Percentiles rank a stretch among this genome's conserved stretches.
phyloP scores from a whole-genome alignment of 768 basidiomycete genomes.

The Rhizopogon roseolus region DNA sequence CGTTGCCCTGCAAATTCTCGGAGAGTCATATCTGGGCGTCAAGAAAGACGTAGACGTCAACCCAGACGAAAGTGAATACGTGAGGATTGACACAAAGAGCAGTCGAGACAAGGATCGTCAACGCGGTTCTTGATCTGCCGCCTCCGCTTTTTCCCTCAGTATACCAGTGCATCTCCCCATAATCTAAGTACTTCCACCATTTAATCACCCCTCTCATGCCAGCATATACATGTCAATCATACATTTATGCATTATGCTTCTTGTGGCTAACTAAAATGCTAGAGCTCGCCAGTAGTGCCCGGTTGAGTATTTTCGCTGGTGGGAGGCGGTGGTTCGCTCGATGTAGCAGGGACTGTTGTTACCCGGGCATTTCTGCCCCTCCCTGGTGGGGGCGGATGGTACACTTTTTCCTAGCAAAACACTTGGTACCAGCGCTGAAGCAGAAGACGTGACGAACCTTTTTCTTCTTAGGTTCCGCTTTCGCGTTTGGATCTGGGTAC shows the following conservation, averaged over 20 bases:
- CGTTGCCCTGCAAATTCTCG: slow-evolving; percentile 77
- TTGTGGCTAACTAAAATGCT: not conserved
- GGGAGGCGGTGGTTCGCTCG: not conserved
- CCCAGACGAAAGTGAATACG: slow-evolving; percentile 72
- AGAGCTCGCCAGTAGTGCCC: not conserved
- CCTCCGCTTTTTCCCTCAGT: not conserved
- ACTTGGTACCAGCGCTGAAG: not conserved
- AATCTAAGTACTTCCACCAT: not conserved
- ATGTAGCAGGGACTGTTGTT: not conserved
- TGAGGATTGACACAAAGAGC: slow-evolving; percentile 70
- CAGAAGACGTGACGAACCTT: slow-evolving; percentile 25
- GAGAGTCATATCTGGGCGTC: slow-evolving; percentile 70
- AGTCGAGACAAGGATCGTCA: slow-evolving; percentile 45
- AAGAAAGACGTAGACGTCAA: slow-evolving; percentile 51
- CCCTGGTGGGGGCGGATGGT: slow-evolving; percentile 79
- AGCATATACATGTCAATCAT: not conserved
- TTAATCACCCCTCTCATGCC: not conserved
- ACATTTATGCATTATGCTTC: not conserved
- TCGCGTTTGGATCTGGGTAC: slow-evolving; percentile 75
- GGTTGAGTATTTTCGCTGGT: not conserved
- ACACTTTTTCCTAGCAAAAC: slow-evolving; percentile 60
- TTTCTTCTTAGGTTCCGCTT: slow-evolving; percentile 59
- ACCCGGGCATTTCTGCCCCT: slow-evolving; percentile 53
- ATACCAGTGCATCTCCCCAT: not conserved
- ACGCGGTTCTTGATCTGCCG: slow-evolving; percentile 11